Conservation (phyloP, 106 monocot genomes). For the Platanthera zijinensis region DNA sequence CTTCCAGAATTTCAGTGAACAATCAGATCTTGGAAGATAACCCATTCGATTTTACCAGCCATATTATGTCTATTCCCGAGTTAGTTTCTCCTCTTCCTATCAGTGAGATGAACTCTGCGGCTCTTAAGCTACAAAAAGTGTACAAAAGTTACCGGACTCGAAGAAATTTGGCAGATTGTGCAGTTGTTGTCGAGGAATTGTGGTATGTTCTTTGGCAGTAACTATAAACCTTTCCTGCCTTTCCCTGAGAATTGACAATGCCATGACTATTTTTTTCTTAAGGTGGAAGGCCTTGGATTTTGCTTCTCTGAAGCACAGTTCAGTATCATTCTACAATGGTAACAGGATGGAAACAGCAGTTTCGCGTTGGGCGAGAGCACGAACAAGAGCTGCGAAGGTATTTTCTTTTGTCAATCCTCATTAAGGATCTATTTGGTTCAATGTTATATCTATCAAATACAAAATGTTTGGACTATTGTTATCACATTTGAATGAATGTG, state of each 20-base stretch:
- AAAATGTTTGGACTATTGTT: too few species aligned
- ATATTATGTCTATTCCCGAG: background rate
- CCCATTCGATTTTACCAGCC: background rate
- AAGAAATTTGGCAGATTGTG: conserved; percentile 87
- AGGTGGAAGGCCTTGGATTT: conserved; percentile 86
- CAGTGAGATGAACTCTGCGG: conserved; percentile 58
- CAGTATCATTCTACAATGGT: conserved; percentile 57
- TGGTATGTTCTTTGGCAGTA: conserved; percentile 32
- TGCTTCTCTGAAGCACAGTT: conserved; percentile 61
- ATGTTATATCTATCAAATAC: too few species aligned
- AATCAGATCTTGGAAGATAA: background rate
- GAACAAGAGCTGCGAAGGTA: conserved; percentile 77
- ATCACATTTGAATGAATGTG: too few species aligned
- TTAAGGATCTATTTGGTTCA: too few species aligned
- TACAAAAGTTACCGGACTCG: conserved; percentile 85
- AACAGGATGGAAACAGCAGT: conserved; percentile 49
- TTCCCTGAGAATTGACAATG: background rate
- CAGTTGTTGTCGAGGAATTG: conserved; percentile 74
- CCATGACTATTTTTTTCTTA: background rate
- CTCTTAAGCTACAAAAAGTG: conserved; percentile 75
- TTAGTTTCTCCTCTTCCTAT: conserved; percentile 21
- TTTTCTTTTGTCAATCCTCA: background rate
- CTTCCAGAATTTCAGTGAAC: background rate
- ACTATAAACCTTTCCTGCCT: background rate
- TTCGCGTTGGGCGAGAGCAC: conserved; percentile 71